These are phyloP conservation scores for Pythium biforme DNA, from an alignment of 352 stramenopile species.

Conservation along the genomic window DNA sequence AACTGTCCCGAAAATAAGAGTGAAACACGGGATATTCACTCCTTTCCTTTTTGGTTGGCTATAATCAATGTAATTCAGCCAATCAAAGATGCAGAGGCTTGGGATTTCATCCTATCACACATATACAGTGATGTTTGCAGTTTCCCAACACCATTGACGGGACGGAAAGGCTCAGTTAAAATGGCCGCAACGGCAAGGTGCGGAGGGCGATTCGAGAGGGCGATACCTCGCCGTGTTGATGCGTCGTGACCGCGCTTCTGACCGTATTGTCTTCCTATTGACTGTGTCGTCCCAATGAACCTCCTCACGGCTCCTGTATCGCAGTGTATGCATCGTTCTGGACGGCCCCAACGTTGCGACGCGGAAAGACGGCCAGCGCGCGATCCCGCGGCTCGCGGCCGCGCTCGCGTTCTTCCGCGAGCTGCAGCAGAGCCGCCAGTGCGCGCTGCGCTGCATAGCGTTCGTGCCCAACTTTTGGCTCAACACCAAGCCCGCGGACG, in stretches of 20 bases:
- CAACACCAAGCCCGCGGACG: conserved; percentile 47
- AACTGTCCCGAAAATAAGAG: too few relatives aligned
- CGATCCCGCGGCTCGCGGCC: conserved; percentile 57
- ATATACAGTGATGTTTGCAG: too few relatives aligned
- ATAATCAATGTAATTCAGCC: not conserved
- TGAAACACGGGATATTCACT: too few relatives aligned
- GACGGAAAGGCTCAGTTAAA: not conserved
- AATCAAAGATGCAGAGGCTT: not conserved
- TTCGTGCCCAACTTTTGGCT: conserved; percentile 86
- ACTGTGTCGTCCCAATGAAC: not conserved
- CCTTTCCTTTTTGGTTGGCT: not conserved
- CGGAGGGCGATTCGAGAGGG: not conserved
- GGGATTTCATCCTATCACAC: too few relatives aligned
- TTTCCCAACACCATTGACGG: not conserved
- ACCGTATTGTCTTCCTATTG: not conserved
- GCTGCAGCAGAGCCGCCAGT: conserved; percentile 27
- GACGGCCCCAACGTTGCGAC: conserved; percentile 77
- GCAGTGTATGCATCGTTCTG: conserved; percentile 50
- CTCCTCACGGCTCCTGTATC: not conserved
- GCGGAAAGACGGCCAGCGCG: conserved; percentile 50
- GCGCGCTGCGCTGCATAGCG: conserved; percentile 59
- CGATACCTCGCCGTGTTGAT: not conserved
- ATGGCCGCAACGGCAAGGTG: conserved; percentile 1
- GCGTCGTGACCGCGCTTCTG: not conserved
- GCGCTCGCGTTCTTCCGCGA: conserved; percentile 66